Base-by-base conservation (phyloP, 2,329 filamentous ascomycete species). In the Passalora sequoiae region DNA sequence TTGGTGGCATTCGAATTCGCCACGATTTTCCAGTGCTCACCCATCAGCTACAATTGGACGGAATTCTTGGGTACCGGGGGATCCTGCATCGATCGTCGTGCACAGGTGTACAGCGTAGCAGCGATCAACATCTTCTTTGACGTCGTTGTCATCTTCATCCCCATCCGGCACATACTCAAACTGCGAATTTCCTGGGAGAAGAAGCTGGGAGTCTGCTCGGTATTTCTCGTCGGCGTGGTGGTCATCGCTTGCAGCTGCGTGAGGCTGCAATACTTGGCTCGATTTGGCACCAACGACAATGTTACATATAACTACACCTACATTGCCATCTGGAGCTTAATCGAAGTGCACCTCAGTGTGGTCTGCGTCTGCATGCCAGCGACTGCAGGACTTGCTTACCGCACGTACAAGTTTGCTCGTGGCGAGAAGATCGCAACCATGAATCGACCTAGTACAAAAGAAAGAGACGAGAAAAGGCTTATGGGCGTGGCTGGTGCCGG, bases 141-240 rank as follows among this genome's bases (percentile, higher is more conserved):
- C 24, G 22, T 45, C 24, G 17, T 45, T 16, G 37, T 45, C 21
- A 29, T 45, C 24, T 19, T 29, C 6, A 29, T 45, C 12, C 72
- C 15, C 6, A 29, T 40, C 5, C 19, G 20, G 4, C 33, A 36
- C 3, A 36, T 36, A 9, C 19, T 36, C 9, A 24, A 8, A 8
- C n/a, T 36, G n/a, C 16, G 33, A 4, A 36, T 36, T 20, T 36
- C 33, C 8, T 13, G 16, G 9, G 20, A 21, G 33, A 36, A 36
- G 33, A 36, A 36, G 33, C 9, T 39, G 4, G 41, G 41, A 4
- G 28, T 47, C 5, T 22, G 31, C 22, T 41, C 35, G 5, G 40
- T 44, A 10, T 47, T 46, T n/a, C 27, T 53, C 9, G 47, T 53
- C 10, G 50, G 50, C 2, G 17, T 50, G 3, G 38, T 43, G 10